Conservation (phyloP, 2,329 filamentous ascomycete species). For the Cadophora gregata region DNA sequence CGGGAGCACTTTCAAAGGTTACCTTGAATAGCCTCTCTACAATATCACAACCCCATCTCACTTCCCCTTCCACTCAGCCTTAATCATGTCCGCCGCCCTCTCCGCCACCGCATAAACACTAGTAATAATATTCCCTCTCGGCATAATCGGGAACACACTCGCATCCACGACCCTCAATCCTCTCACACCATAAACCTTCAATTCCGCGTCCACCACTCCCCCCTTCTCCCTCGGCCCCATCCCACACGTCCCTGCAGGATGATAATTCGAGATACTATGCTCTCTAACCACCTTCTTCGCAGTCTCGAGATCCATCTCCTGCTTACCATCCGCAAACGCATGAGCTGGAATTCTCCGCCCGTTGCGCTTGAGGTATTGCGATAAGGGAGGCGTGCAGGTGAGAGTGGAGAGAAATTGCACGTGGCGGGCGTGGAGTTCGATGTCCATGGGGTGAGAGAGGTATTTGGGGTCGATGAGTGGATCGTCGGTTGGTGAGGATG, state of each 20-base stretch:
- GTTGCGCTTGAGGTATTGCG: conserved; percentile 18
- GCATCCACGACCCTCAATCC: conserved; percentile 22
- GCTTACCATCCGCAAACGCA: conserved; percentile 6
- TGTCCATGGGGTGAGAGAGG: conserved; percentile 51
- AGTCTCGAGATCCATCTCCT: conserved; percentile 24
- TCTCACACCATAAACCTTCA: conserved; percentile 34
- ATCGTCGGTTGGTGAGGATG: conserved; percentile 43
- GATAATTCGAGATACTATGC: conserved; percentile 23
- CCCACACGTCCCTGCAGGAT: conserved; percentile 31
- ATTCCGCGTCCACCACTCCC: conserved; percentile 32
- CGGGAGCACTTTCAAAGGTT: not conserved
- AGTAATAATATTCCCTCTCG: conserved; percentile 16
- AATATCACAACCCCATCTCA: not conserved
- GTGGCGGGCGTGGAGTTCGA: conserved; percentile 43
- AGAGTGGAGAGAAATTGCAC: conserved; percentile 25
- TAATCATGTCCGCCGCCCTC: conserved; percentile 17
- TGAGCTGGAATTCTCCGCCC: conserved; percentile 22
- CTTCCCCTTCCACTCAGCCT: not conserved
- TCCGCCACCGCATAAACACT: conserved; percentile 18
- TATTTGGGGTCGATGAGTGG: conserved; percentile 52
- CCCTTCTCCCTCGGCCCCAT: conserved; percentile 35
- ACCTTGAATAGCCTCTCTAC: not conserved
- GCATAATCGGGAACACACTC: conserved; percentile 16
- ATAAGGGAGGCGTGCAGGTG: conserved; percentile 13
- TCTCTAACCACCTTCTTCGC: conserved; percentile 27